Conservation (phyloP, 169 alveolate species). For the Babesia bovis region DNA sequence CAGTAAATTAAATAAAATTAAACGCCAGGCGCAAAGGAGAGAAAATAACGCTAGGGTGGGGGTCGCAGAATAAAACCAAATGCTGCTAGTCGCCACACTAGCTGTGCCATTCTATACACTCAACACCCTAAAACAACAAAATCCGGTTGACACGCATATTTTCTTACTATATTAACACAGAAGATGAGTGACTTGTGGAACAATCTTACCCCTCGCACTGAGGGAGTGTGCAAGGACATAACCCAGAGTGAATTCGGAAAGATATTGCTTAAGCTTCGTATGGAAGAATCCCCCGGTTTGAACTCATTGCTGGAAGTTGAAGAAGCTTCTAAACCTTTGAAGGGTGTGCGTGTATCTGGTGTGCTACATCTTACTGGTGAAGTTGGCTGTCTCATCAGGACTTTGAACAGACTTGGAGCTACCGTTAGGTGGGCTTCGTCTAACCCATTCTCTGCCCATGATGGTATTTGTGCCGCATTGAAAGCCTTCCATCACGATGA, state of each 20-base stretch:
- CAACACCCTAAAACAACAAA: neutral
- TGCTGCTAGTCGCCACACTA: neutral
- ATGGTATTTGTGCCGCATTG: conserved; percentile 95
- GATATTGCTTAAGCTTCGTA: conserved; percentile 16
- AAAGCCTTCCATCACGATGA: conserved; percentile 86
- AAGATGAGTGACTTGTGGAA: conserved; percentile 64
- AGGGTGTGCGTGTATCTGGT: conserved; percentile 95
- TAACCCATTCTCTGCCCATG: conserved; percentile 97
- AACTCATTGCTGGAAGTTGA: conserved; percentile 89
- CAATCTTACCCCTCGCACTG: conserved; percentile 45
- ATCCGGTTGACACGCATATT: too few species aligned
- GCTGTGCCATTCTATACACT: neutral
- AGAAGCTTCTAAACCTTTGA: conserved; percentile 87
- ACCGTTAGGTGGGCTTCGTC: conserved; percentile 97
- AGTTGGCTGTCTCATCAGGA: conserved; percentile 84
- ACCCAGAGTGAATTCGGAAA: conserved; percentile 41
- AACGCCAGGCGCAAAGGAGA: neutral
- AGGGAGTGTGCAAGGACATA: conserved; percentile 53
- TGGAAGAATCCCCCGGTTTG: conserved; percentile 95
- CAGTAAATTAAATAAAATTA: conserved; percentile 4
- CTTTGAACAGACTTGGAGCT: conserved; percentile 92
- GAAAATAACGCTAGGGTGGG: neutral
- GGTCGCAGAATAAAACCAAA: neutral
- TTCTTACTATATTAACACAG: neutral
- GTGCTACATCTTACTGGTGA: conserved; percentile 97